phyloP scores from a whole-genome alignment of 371 early-diverging fungal genomes.

The Mortierella sp. region DNA sequence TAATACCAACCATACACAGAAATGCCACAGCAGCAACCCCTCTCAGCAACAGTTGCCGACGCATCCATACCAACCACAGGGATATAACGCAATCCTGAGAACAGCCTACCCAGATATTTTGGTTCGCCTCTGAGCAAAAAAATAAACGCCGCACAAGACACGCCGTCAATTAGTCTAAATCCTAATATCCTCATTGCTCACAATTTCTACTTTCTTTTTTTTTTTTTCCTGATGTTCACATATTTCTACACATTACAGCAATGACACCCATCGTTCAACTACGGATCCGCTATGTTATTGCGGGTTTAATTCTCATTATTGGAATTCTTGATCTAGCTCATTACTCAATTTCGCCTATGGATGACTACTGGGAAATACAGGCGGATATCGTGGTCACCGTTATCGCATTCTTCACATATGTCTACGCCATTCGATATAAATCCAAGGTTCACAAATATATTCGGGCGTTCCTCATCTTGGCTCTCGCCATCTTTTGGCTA shows the following conservation, averaged over 20 bases:
- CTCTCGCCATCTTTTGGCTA: constrained; percentile 5
- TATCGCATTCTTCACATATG: neutral
- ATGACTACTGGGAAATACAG: too few species aligned
- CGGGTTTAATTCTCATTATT: neutral
- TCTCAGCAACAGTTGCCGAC: too few species aligned
- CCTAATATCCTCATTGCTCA: too few species aligned
- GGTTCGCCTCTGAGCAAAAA: too few species aligned
- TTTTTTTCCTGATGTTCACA: too few species aligned
- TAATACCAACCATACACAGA: neutral
- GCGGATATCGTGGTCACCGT: neutral
- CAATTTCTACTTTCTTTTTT: too few species aligned
- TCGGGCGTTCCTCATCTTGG: constrained; percentile 12
- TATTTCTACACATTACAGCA: too few species aligned
- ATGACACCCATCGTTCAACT: neutral
- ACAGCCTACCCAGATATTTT: too few species aligned
- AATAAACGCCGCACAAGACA: too few species aligned
- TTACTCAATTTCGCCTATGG: neutral
- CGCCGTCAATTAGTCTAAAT: too few species aligned
- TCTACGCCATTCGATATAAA: neutral
- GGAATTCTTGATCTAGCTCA: neutral
- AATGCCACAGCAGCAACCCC: neutral
- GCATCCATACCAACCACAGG: too few species aligned
- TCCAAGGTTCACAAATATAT: neutral
- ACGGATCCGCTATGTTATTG: neutral
- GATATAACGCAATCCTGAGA: too few species aligned